Percentiles rank a stretch among this genome's conserved stretches.
These are phyloP conservation scores for Phytophthora melonis DNA, from an alignment of 352 stramenopile species.

Conservation along the genomic window DNA sequence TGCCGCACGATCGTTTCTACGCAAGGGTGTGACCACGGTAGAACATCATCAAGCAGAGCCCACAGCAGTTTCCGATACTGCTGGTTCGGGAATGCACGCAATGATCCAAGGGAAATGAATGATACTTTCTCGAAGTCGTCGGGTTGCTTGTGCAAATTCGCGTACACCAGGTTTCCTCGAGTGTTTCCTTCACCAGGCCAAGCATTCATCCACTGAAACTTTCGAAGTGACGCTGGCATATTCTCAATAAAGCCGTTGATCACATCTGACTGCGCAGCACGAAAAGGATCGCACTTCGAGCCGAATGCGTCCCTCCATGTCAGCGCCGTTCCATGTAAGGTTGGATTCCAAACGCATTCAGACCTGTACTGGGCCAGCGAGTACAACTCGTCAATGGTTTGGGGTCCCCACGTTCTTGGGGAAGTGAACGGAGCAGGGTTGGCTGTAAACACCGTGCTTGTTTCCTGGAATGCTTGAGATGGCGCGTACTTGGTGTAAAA, in stretches of 20 bases:
- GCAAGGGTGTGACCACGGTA: conserved; percentile 55
- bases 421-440: conserved; percentile 26
- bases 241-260: conserved; percentile 48
- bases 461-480: conserved; percentile 2
- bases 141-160: conserved; percentile 32
- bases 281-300: conserved; percentile 49
- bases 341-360: conserved; percentile 58
- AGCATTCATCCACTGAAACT: conserved; percentile 53
- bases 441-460: conserved; percentile 21
- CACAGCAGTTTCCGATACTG: conserved; percentile 58
- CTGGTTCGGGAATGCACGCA: conserved; percentile 61
- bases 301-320: conserved; percentile 42
- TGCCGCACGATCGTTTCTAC: conserved; percentile 54
- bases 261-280: conserved; percentile 28
- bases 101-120: conserved; percentile 45
- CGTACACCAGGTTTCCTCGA: conserved; percentile 61
- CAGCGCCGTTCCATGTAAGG: conserved; percentile 25
- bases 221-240: conserved; percentile 25
- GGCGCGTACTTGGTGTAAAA: conserved; percentile 27
- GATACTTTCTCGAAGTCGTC: conserved; percentile 36
- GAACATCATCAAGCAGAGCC: conserved; percentile 46
- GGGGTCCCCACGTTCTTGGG: conserved; percentile 22
- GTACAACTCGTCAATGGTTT: conserved; percentile 25
- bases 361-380: conserved; percentile 22
- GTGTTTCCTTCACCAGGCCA: conserved; percentile 43